Evolutionary conservation across 2,329 filamentous ascomycete genomes (phyloP), one percentile per base, ranked within the genome.

Genomic region (Epichloe hybrida): DNA sequence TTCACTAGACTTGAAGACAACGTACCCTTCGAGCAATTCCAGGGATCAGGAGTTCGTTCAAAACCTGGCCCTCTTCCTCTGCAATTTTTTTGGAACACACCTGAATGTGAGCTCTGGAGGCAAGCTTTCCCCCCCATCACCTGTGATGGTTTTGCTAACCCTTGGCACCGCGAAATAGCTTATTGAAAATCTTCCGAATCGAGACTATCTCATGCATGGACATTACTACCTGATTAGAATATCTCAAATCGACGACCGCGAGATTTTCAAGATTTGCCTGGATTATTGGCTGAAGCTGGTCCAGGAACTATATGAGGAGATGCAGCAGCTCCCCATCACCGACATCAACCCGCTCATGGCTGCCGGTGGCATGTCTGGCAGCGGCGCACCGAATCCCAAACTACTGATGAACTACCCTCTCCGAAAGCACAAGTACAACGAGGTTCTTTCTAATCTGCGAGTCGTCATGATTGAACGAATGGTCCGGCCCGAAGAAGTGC

Each of bases 381-480:
- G 86, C 50, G 90, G 90, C 43, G 90, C 89, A 2, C 85, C 88
- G 47, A 89, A 95, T 64, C 88, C 91, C 1, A 80, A 74, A 49
- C 73, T 91, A n/a, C 75, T 97, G 55, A 84, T 83, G 60, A 95
- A 89, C 67, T 95, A 95, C 62, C 89, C 91, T 12, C 79, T 98
- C 43, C 84, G 94, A 54, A 98, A 98, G 74, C 91, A 98, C 77
- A 97, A 96, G 71, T 98, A 97, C 69, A 84, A 84, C 57, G 89
- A 96, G 64, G 86, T 98, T 20, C 73, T 98, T 47, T 91, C 91
- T 9, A 97, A 95, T 66, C 76, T 98, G 52, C 84, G 93, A 58
- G 86, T 91, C 23, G 93, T 98, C 57, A 98, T 98, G 93, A 97
- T 98, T 55, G 93, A 98, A 72, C 96, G 96, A 76, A 98, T 98